Evolutionary conservation across 352 stramenopile genomes (phyloP), one percentile per base, ranked within the genome.

Genomic region (Blastocystis sp.): DNA sequence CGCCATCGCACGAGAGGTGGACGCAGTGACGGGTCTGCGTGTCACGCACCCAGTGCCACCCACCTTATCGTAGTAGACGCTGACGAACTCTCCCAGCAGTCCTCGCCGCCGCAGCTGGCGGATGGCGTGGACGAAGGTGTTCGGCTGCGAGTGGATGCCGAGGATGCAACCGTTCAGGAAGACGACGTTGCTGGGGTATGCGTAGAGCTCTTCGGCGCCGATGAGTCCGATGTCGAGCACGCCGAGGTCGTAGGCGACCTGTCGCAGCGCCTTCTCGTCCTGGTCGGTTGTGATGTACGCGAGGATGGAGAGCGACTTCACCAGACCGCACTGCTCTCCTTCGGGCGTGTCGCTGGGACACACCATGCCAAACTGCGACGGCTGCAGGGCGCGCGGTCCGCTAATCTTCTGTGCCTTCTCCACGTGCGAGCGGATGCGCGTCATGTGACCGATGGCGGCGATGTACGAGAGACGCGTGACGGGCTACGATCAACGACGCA

Each of bases 291-390:
- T 96, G 81, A 99, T 97, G 77, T 99, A 96, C 36, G 95, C 97
- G n/a, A 99, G 88, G 40, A 99, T 89, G 4, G 95, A 96, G 34
- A 99, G 89, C 87, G 98, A 99, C 89, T 99, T 99, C 4, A 99
- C 96, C 34, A 99, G 91, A 87, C 97, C 97, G 89, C 96, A 99
- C 6, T 94, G 94, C 89, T 99, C 96, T 84, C 97, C 96, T 92
- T 99, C 96, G 0, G 96, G 96, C 1, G 96, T 99, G 89, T 99
- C 96, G 4, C 95, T 95, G 0, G 95, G 95, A 91, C 96, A 96
- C n/a, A 99, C 90, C 96, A 99, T 99, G 44, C 96, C 97, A 95
- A 96, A 99, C 90, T 99, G 96, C 51, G 92, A 97, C 61, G 95
- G 93, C 89, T 99, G 96, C 77, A 99, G 89, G 6, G 96, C 97